Percentiles rank a stretch among this genome's conserved stretches.
phyloP scores from a whole-genome alignment of 2,329 filamentous ascomycete genomes.

The Calonectria crousiana region DNA sequence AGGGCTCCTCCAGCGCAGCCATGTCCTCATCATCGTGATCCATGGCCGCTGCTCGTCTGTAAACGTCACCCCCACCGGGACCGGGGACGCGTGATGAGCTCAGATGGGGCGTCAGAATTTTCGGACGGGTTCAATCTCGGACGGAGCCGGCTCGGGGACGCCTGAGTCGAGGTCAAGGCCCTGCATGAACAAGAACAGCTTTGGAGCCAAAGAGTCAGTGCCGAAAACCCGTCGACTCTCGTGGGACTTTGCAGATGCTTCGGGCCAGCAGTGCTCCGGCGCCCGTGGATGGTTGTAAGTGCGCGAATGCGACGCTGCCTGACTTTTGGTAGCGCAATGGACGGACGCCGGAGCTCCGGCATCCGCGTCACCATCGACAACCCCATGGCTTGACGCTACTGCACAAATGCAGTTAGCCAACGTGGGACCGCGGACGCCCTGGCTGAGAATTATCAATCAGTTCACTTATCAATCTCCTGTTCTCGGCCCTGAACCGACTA shows the following conservation, averaged over 20 bases:
- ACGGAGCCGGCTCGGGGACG: neutral
- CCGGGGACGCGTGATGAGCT: neutral
- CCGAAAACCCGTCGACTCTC: neutral
- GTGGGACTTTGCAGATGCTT: neutral
- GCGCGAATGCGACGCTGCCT: neutral
- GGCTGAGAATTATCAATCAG: slow-evolving; percentile 10
- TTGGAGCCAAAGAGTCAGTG: neutral
- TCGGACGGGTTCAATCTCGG: neutral
- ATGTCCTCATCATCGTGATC: slow-evolving; percentile 8
- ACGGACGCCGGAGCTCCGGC: neutral
- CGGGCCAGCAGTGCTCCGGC: neutral
- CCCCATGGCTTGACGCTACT: neutral
- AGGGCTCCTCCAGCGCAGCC: slow-evolving; percentile 4
- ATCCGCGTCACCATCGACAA: neutral
- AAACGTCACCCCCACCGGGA: neutral
- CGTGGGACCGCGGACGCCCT: neutral
- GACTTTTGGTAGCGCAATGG: neutral
- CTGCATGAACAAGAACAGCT: neutral
- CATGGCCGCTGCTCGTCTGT: neutral
- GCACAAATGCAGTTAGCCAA: neutral
- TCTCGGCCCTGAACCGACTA: neutral
- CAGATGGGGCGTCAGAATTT: neutral
- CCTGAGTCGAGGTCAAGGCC: neutral
- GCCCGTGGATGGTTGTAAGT: neutral
- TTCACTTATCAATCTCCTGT: slow-evolving; percentile 19